Percentiles rank a stretch among this genome's conserved stretches.
Conservation (phyloP, 345 rosid species). For the sweet orange (Citrus sinensis) region DVS_A1.0 CM039168.1:20534501-20535000, state of each 20-base stretch:
- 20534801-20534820: neutral
- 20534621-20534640: neutral
- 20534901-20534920: neutral
- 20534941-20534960: too few relatives aligned
- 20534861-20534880: too few relatives aligned
- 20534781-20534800: neutral
- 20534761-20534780: neutral
- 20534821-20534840: neutral
- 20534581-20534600: neutral
- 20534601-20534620: neutral
- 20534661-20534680: neutral
- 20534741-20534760: too few relatives aligned
- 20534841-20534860: too few relatives aligned
- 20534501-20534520: neutral
- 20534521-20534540: neutral
- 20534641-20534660: neutral
- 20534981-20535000: too few relatives aligned
- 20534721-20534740: neutral
- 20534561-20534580: neutral
- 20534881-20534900: neutral
- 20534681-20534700: neutral
- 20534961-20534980: neutral
- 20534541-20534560: neutral
- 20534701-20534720: neutral
- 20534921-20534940: neutral